Evolutionary conservation across 306 rosid genomes (phyloP).

Genomic region (Sophora flavescens): DNA sequence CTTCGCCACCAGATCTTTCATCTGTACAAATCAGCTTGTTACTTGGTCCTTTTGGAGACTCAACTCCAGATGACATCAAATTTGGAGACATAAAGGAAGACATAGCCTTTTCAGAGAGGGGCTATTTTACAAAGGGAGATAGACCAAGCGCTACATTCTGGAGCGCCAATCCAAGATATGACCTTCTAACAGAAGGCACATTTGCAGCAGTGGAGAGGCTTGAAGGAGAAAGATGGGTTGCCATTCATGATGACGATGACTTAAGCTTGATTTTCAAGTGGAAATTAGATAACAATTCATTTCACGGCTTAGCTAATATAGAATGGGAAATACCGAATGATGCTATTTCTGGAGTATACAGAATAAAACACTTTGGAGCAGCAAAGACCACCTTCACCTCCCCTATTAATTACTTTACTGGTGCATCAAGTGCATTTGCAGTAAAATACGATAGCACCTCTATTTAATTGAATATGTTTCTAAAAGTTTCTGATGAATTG

Average conservation of each 20-base stretch:
- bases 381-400: constrained; percentile 56
- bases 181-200: constrained; percentile 85
- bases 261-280: constrained; percentile 73
- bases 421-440: constrained; percentile 77
- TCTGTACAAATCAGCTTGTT: constrained; percentile 51
- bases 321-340: constrained; percentile 80
- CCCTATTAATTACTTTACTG: constrained; percentile 63
- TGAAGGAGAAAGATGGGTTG: constrained; percentile 63
- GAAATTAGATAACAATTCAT: constrained; percentile 57
- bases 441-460: constrained; percentile 53
- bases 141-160: constrained; percentile 70
- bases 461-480: background rate
- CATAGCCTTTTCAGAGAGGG: constrained; percentile 56
- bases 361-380: constrained; percentile 81
- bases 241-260: constrained; percentile 79
- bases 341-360: constrained; percentile 64
- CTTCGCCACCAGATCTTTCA: constrained; percentile 79
- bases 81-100: constrained; percentile 81
- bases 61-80: constrained; percentile 56
- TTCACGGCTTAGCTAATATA: constrained; percentile 55
- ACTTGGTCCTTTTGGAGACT: constrained; percentile 57
- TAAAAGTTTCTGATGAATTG: too few species aligned
- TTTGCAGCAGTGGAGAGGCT: constrained; percentile 73
- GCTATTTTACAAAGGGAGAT: constrained; percentile 64
- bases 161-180: constrained; percentile 81